Conservation (phyloP, 495 filamentous ascomycete genomes). For the Penicillium daleae region DNA sequence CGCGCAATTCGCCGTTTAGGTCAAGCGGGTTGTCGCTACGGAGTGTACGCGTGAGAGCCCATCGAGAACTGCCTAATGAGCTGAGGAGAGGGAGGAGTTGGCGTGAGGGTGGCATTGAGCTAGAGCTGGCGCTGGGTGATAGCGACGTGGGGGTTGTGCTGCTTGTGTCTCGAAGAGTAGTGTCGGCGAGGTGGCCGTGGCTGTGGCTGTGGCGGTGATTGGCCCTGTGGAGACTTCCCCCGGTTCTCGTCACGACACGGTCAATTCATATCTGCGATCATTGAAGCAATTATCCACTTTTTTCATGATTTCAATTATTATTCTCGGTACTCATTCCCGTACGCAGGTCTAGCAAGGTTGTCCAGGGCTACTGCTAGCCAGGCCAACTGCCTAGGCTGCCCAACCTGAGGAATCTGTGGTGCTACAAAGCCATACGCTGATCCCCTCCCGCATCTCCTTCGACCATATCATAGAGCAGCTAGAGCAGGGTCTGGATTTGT, state of each 20-base stretch:
- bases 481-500: background rate
- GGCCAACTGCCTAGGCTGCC: too few relatives aligned
- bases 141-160: background rate
- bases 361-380: too few relatives aligned
- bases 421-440: too few relatives aligned
- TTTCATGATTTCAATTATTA: background rate
- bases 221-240: background rate
- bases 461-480: background rate
- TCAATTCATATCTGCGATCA: background rate
- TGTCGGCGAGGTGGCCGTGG: background rate
- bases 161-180: background rate
- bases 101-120: slow-evolving; percentile 24
- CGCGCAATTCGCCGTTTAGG: slow-evolving; percentile 45
- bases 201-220: background rate
- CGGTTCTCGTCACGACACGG: background rate
- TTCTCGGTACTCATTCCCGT: background rate
- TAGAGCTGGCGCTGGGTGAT: slow-evolving; percentile 1
- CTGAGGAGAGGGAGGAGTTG: slow-evolving; percentile 34
- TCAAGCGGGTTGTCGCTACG: slow-evolving; percentile 48
- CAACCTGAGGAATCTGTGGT: too few relatives aligned
- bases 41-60: slow-evolving; percentile 47
- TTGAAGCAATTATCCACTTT: background rate
- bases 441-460: background rate
- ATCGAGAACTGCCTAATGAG: slow-evolving; percentile 37
- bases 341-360: too few relatives aligned